A percentile compares a stretch with the other conserved stretches of the same genome.
Evolutionary conservation across 805 yeast species (phyloP).

Genomic region (Candida morakotiae): DNA sequence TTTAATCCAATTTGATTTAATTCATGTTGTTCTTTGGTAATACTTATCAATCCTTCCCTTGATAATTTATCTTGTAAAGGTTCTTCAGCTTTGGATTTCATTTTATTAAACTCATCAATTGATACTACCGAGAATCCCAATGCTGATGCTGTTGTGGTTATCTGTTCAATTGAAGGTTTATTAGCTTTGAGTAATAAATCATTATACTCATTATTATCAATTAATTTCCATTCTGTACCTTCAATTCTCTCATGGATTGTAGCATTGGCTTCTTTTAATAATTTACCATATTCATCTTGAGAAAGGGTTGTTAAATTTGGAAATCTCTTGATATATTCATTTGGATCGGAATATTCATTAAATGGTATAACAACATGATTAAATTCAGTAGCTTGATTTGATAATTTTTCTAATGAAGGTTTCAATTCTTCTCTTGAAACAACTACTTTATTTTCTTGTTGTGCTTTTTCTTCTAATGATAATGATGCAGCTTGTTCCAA

Average conservation of each 20-base stretch:
- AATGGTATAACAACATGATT: slow-evolving; percentile 12
- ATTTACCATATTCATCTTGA: slow-evolving; percentile 15
- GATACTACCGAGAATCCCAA: slow-evolving; percentile 18
- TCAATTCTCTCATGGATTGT: slow-evolving; percentile 12
- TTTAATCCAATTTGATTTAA: neutral
- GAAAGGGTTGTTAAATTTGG: slow-evolving; percentile 11
- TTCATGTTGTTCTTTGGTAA: slow-evolving; percentile 16
- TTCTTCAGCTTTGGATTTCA: slow-evolving; percentile 11
- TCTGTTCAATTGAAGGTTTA: slow-evolving; percentile 24
- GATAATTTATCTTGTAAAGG: slow-evolving; percentile 16
- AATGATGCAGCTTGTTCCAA: slow-evolving; percentile 8
- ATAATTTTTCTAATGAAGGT: slow-evolving; percentile 8
- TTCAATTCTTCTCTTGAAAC: slow-evolving; percentile 12
- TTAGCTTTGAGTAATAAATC: slow-evolving; percentile 25
- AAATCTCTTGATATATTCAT: slow-evolving; percentile 6
- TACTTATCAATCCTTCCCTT: slow-evolving; percentile 14
- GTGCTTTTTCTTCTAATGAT: slow-evolving; percentile 15
- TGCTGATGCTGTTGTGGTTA: slow-evolving; percentile 20
- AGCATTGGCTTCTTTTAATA: slow-evolving; percentile 15
- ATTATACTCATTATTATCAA: slow-evolving; percentile 23
- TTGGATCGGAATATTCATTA: slow-evolving; percentile 11
- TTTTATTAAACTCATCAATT: slow-evolving; percentile 17
- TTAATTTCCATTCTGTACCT: slow-evolving; percentile 11
- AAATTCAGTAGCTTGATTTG: slow-evolving; percentile 1
- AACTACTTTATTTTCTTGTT: slow-evolving; percentile 11